phyloP scores from a whole-genome alignment of 805 yeast genomes.

The Saturnispora saitoi region DNA sequence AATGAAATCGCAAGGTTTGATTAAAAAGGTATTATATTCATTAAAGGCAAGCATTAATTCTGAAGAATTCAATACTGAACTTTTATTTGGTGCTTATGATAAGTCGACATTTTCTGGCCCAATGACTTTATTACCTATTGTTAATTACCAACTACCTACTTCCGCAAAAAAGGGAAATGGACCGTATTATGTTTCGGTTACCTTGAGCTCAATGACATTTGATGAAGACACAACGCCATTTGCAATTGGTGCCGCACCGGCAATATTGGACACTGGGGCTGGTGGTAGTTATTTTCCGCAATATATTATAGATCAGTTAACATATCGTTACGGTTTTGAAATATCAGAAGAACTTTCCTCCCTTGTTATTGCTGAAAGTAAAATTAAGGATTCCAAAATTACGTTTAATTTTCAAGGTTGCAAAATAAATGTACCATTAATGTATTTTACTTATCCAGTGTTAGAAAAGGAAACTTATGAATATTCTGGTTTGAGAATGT shows the following conservation, averaged over 20 bases:
- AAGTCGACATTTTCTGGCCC: constrained; percentile 38
- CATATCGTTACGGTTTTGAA: constrained; percentile 31
- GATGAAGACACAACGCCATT: constrained; percentile 15
- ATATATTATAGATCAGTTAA: constrained; percentile 19
- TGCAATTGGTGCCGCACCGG: constrained; percentile 23
- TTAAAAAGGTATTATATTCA: constrained; percentile 46
- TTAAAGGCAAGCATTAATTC: constrained; percentile 21
- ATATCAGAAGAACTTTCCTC: constrained; percentile 33
- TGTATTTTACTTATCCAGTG: constrained; percentile 13
- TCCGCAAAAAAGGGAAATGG: constrained; percentile 25
- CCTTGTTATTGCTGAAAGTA: constrained; percentile 36
- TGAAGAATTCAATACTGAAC: constrained; percentile 37
- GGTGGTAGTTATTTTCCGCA: constrained; percentile 37
- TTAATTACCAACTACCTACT: constrained; percentile 3
- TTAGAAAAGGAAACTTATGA: constrained; percentile 10
- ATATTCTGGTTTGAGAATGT: constrained; percentile 9
- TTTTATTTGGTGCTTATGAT: constrained; percentile 63
- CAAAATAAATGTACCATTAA: constrained; percentile 40
- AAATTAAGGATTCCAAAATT: constrained; percentile 20
- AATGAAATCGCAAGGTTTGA: constrained; percentile 46
- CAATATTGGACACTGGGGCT: constrained; percentile 46
- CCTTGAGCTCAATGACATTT: constrained; percentile 30
- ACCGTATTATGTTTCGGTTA: constrained; percentile 35
- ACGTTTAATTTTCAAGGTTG: constrained; percentile 47
- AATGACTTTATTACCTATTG: constrained; percentile 14